phyloP scores from a whole-genome alignment of 2,329 filamentous ascomycete species.

The Dactylellina drechsleri region DNA sequence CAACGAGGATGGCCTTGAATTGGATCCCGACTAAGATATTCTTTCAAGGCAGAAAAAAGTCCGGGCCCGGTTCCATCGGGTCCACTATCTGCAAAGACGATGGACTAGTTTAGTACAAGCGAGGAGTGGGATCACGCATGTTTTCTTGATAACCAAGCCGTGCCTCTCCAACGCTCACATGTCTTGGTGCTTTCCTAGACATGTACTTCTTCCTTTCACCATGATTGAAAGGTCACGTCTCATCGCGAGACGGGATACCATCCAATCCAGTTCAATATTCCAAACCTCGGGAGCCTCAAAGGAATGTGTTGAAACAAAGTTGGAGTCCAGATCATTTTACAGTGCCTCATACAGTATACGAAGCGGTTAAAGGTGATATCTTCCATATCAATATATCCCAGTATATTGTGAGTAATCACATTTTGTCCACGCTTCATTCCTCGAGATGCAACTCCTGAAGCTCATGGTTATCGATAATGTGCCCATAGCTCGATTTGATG shows the following conservation, averaged over 20 bases:
- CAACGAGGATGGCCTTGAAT: not conserved
- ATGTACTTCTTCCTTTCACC: no score
- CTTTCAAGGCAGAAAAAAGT: slow-evolving; percentile 1
- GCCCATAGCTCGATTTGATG: not conserved
- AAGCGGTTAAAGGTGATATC: not conserved
- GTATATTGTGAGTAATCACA: slow-evolving; percentile 25
- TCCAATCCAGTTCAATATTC: no score
- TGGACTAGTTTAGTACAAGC: not conserved
- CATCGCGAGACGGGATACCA: no score
- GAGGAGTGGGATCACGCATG: slow-evolving; percentile 2
- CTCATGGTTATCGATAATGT: not conserved
- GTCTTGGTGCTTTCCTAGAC: no score
- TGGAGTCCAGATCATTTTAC: slow-evolving; percentile 9
- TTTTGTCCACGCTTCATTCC: not conserved
- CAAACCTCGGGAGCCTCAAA: slow-evolving; percentile 1
- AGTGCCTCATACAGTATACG: not conserved
- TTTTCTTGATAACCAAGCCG: slow-evolving; percentile 2
- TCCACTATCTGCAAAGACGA: slow-evolving; percentile 3
- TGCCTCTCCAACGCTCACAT: no score
- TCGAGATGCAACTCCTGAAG: no score
- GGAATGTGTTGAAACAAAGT: slow-evolving; percentile 40
- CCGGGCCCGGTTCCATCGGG: slow-evolving; percentile 17
- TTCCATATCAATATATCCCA: not conserved
- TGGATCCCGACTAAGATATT: not conserved
- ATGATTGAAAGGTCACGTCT: no score